These are phyloP conservation scores for Coccomyxa subellipsoidea DNA, from an alignment of 163 green algal species.

Conservation along the genomic window DNA sequence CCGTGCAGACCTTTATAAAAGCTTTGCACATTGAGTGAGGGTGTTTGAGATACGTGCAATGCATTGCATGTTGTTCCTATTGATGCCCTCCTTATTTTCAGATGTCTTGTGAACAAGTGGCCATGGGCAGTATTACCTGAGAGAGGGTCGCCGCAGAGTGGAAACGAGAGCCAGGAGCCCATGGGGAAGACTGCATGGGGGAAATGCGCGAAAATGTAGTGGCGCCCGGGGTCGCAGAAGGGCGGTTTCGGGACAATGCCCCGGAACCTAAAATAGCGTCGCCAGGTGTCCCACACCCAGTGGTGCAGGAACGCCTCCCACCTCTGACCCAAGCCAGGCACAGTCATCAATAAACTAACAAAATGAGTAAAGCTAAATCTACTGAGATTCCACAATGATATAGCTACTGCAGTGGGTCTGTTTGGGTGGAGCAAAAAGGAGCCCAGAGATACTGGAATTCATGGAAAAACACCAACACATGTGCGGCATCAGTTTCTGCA, in stretches of 20 bases:
- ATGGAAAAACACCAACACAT: not conserved
- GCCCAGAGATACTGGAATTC: no score
- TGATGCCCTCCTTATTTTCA: no score
- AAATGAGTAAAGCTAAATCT: no score
- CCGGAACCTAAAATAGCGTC: slow-evolving; percentile 1
- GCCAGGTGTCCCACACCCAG: slow-evolving; percentile 8
- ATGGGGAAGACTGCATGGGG: slow-evolving; percentile 8
- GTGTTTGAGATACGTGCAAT: no score
- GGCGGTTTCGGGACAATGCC: not conserved
- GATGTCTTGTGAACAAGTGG: no score
- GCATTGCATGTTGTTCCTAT: no score
- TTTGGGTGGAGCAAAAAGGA: no score
- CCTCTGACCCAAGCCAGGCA: not conserved
- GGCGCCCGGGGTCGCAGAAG: not conserved
- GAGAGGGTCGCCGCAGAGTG: not conserved
- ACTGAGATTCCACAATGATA: no score
- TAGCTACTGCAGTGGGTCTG: no score
- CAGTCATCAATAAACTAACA: not conserved
- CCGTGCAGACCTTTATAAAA: no score
- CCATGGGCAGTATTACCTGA: no score
- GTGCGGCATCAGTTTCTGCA: not conserved
- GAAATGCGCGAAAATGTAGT: slow-evolving; percentile 7
- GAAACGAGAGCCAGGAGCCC: slow-evolving; percentile 11
- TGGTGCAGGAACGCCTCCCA: slow-evolving; percentile 8
- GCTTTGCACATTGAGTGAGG: no score